Base-by-base conservation (phyloP, 2,329 filamentous ascomycete species). In the Talaromyces sp. region DNA sequence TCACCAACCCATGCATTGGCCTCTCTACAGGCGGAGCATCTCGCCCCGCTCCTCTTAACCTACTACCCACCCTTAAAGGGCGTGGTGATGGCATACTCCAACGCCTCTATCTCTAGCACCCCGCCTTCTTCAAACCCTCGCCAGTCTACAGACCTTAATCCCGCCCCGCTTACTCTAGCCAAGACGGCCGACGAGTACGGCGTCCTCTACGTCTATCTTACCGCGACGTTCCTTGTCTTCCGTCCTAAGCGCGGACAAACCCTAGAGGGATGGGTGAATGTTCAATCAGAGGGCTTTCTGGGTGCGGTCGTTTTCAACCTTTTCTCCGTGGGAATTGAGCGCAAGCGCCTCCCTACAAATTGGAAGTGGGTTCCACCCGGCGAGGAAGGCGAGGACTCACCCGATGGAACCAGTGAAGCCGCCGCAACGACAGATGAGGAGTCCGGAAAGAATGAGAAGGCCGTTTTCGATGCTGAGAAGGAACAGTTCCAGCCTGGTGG, bases 231-330 rank as follows among this genome's bases (percentile, higher is more conserved):
- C 57, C 80, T 95, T 40, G 77, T 97, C 16, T 95, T 96, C 70
- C 83, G 88, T 29, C 93, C 94, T 0, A 79, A 81, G 48, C 83
- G 84, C 41, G 89, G 90, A 32, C 84, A 86, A 8, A 85, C 82
- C 73, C 82, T 97, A 67, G 87, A 92, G 61, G 94, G 91, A 10
- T 86, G 82, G 61, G 83, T 97, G 51, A 94, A 93, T 65, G 79
- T 97, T 27, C 90, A 96, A 69, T 93, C 88, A 43, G 90, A 94
- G 63, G 91, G 90, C 6, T 91, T 97, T 67, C 81, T 99, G 6
- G 92, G 93, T 17, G 83, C 97, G 2, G 85, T 95, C 10, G 94
- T 91, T 70, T 92, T 91, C 75, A 93, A 93, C 71, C 85, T 91
- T 60, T 97, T 97, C 80, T 96, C 94, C 62, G 90, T 93, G 1